A percentile compares a stretch with the other conserved stretches of the same genome.
phyloP scores from a whole-genome alignment of 164 flowering plant species.

The Tinospora cordifolia region DNA sequence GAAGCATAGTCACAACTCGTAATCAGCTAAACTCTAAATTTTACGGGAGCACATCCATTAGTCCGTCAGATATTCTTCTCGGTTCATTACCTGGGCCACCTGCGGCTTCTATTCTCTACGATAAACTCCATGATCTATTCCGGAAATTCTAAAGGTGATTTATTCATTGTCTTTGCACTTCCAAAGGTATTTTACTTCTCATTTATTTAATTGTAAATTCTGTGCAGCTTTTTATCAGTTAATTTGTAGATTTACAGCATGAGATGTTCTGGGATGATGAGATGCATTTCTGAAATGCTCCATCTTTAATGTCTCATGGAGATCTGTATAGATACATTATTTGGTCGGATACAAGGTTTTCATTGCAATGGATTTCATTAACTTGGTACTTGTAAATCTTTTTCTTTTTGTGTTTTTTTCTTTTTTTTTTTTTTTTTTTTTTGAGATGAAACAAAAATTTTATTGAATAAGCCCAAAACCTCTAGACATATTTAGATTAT shows the following conservation, averaged over 20 bases:
- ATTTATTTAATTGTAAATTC: background rate
- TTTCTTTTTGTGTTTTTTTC: too few relatives aligned
- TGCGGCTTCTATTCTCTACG: constrained; percentile 72
- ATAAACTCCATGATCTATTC: constrained; percentile 55
- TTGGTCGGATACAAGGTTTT: too few relatives aligned
- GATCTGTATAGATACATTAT: too few relatives aligned
- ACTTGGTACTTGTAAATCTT: too few relatives aligned
- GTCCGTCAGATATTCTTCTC: constrained; percentile 74
- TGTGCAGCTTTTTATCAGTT: background rate
- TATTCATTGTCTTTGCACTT: background rate
- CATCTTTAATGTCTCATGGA: too few relatives aligned
- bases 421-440: too few relatives aligned
- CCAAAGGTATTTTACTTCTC: background rate
- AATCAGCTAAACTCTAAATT: constrained; percentile 63
- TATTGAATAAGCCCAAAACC: too few relatives aligned
- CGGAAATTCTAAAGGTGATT: constrained; percentile 29
- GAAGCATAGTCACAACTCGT: constrained; percentile 75
- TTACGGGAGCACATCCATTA: constrained; percentile 71
- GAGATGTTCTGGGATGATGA: background rate
- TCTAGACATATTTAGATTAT: too few relatives aligned
- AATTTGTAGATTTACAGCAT: background rate
- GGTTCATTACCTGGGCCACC: constrained; percentile 85
- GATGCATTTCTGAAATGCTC: background rate
- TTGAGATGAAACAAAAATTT: too few relatives aligned
- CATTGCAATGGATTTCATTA: too few relatives aligned